Percentiles rank a stretch among this genome's conserved stretches.
These are phyloP conservation scores for Globisporangium abappressorium DNA, from an alignment of 352 stramenopile genomes.

Conservation along the genomic window DNA sequence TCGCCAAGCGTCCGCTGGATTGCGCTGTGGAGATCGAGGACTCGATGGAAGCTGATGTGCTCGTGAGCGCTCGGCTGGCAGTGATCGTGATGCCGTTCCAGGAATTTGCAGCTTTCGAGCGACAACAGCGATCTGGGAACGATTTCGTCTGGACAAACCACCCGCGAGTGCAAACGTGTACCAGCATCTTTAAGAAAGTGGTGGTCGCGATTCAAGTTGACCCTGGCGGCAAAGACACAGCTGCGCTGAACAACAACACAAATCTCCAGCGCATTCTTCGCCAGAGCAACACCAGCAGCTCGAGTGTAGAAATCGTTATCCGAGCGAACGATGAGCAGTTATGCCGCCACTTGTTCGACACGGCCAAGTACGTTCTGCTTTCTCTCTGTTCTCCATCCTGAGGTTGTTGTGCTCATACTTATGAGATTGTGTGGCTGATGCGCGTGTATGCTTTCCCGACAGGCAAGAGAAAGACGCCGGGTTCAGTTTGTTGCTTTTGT, in stretches of 20 bases:
- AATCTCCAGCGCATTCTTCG: slow-evolving; percentile 22
- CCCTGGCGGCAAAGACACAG: background rate
- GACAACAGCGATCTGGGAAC: slow-evolving; percentile 16
- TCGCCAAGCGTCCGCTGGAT: slow-evolving; percentile 13
- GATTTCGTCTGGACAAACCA: slow-evolving; percentile 26
- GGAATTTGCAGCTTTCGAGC: slow-evolving; percentile 24
- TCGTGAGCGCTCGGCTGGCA: slow-evolving; percentile 43
- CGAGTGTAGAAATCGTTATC: slow-evolving; percentile 20
- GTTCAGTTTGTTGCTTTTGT: slow-evolving; percentile 25
- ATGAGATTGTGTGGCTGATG: background rate
- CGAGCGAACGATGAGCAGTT: slow-evolving; percentile 9
- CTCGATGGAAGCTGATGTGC: slow-evolving; percentile 39
- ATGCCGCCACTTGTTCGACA: slow-evolving; percentile 13
- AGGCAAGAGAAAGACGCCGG: slow-evolving; percentile 34
- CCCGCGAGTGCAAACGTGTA: slow-evolving; percentile 27
- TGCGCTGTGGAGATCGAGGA: slow-evolving; percentile 34
- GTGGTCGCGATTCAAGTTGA: slow-evolving; percentile 33
- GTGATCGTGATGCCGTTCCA: slow-evolving; percentile 23
- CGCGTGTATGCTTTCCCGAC: background rate
- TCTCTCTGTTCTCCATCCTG: background rate
- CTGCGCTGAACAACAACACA: slow-evolving; percentile 5
- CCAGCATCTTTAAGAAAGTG: slow-evolving; percentile 55
- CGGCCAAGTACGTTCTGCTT: slow-evolving; percentile 9
- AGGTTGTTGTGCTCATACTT: background rate
- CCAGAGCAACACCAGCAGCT: slow-evolving; percentile 22